Conservation (phyloP, 2,329 filamentous ascomycete species). For the Didymella exigua region DNA sequence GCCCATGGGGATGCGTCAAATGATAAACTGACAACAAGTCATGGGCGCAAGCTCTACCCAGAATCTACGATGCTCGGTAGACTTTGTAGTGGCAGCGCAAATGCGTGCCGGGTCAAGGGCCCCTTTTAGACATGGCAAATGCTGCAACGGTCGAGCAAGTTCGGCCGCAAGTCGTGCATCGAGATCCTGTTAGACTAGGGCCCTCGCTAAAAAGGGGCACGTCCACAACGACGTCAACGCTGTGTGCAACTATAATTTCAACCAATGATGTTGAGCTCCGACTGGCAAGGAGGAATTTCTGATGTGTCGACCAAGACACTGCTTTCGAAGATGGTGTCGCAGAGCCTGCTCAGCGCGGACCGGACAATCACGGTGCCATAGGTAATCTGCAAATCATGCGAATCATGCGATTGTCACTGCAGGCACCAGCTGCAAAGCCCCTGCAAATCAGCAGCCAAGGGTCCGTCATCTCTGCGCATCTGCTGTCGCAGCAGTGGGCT, state of each 20-base stretch:
- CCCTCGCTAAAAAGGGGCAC: neutral
- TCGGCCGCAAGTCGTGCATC: slow-evolving; percentile 1
- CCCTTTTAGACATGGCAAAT: neutral
- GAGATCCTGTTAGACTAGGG: slow-evolving; percentile 9
- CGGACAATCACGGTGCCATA: neutral
- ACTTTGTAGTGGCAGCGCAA: neutral
- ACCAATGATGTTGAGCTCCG: neutral
- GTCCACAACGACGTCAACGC: slow-evolving; percentile 6
- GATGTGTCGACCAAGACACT: neutral
- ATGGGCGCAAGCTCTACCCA: neutral
- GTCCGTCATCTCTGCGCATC: neutral
- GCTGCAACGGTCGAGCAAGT: neutral
- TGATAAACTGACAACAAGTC: neutral
- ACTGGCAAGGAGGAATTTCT: neutral
- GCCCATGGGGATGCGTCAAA: neutral
- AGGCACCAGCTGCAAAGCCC: neutral
- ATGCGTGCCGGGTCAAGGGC: neutral
- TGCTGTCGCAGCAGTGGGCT: slow-evolving; percentile 8
- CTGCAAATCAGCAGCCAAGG: neutral
- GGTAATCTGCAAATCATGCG: neutral
- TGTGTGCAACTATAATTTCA: neutral
- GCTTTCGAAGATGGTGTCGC: neutral
- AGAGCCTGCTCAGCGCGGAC: neutral
- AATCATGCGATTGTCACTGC: slow-evolving; percentile 10
- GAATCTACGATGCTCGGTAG: neutral